Evolutionary conservation across 768 basidiomycete species (phyloP).

Genomic region (Hydnomerulius pinastri): DNA sequence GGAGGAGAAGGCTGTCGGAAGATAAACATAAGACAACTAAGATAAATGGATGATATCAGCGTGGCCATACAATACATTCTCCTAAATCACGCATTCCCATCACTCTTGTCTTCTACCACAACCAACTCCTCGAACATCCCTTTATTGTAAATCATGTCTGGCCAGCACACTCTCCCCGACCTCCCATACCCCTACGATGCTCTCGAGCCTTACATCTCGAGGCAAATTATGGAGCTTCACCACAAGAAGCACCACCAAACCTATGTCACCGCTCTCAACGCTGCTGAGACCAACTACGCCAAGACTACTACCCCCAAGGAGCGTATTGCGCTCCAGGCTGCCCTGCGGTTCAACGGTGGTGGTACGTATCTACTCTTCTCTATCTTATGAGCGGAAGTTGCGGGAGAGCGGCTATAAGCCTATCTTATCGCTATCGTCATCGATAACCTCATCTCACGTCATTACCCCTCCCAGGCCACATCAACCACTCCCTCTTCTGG

Average conservation of each 20-base stretch:
- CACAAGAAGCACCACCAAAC: slow-evolving; percentile 96
- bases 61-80: background rate
- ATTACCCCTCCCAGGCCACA: slow-evolving; percentile 58
- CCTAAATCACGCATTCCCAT: background rate
- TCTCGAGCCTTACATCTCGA: slow-evolving; percentile 91
- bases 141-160: slow-evolving; percentile 39
- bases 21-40: slow-evolving; percentile 23
- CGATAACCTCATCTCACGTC: slow-evolving; percentile 6
- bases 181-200: slow-evolving; percentile 84
- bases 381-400: background rate
- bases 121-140: slow-evolving; percentile 9
- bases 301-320: slow-evolving; percentile 70
- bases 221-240: slow-evolving; percentile 93
- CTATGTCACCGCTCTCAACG: slow-evolving; percentile 90
- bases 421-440: slow-evolving; percentile 17
- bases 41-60: slow-evolving; percentile 13
- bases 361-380: slow-evolving; percentile 48
- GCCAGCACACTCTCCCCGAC: slow-evolving; percentile 58
- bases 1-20: no score
- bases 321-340: slow-evolving; percentile 85
- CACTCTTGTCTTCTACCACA: slow-evolving; percentile 2
- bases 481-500: slow-evolving; percentile 98
- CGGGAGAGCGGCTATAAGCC: slow-evolving; percentile 1
- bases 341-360: slow-evolving; percentile 96
- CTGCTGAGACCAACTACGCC: slow-evolving; percentile 78